These are phyloP conservation scores for Aureobasidium sp. DNA, from an alignment of 2,329 filamentous ascomycete genomes.

Conservation along the genomic window DNA sequence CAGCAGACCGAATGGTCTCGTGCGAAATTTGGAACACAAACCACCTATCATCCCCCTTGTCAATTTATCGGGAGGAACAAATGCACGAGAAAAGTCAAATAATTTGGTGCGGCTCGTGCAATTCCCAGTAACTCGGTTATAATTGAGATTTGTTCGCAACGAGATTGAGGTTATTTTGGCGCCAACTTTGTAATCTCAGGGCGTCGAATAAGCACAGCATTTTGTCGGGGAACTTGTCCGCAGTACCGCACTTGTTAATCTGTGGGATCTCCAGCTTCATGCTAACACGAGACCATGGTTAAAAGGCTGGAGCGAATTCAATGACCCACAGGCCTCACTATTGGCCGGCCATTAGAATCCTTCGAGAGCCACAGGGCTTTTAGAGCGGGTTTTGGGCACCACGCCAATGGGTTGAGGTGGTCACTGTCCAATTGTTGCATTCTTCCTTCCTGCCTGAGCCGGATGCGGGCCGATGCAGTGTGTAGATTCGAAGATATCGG, in stretches of 20 bases:
- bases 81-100: not conserved
- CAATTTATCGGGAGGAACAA: not conserved
- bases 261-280: slow-evolving; percentile 6
- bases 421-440: not conserved
- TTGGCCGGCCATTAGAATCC: not conserved
- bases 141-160: slow-evolving; percentile 1
- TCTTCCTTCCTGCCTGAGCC: not conserved
- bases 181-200: not conserved
- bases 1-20: not conserved
- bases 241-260: not conserved
- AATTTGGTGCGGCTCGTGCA: not conserved
- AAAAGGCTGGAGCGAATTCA: not conserved
- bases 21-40: not conserved
- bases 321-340: not conserved
- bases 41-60: not conserved
- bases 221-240: slow-evolving; percentile 4
- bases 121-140: slow-evolving; percentile 9
- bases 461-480: not conserved
- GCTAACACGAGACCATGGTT: not conserved
- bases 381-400: not conserved
- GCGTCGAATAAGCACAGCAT: slow-evolving; percentile 7
- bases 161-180: slow-evolving; percentile 3
- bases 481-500: not conserved
- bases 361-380: not conserved
- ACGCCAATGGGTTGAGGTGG: not conserved